Conservation (phyloP, 108 stramenopile species). For the Mayamaea pseudoterrestris region DNA sequence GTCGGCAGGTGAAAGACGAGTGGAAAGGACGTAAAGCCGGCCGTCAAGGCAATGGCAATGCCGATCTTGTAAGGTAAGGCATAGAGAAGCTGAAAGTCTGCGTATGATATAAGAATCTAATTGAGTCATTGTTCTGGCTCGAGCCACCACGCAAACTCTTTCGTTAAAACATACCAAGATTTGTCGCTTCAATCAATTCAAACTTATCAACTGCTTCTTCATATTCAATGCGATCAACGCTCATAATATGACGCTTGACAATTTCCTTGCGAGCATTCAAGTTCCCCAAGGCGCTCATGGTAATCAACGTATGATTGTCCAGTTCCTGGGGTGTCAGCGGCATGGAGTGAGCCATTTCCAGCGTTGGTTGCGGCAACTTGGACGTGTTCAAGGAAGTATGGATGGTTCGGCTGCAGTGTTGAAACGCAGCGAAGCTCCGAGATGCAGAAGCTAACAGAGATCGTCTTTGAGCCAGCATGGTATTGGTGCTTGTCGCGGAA, state of each 20-base stretch:
- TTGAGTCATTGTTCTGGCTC: too few relatives aligned
- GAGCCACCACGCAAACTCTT: too few relatives aligned
- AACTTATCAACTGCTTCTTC: slow-evolving; percentile 22
- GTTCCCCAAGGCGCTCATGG: slow-evolving; percentile 30
- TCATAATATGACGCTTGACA: slow-evolving; percentile 53
- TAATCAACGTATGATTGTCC: slow-evolving; percentile 39
- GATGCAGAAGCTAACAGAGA: too few relatives aligned
- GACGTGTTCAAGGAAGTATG: too few relatives aligned
- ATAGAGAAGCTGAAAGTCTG: too few relatives aligned
- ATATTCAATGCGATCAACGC: slow-evolving; percentile 26
- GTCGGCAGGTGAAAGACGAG: slow-evolving; percentile 58
- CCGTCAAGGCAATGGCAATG: slow-evolving; percentile 31
- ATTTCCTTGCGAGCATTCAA: slow-evolving; percentile 36
- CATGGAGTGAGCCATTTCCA: slow-evolving; percentile 23
- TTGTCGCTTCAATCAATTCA: slow-evolving; percentile 26
- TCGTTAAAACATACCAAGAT: too few relatives aligned
- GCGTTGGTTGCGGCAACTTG: slow-evolving; percentile 16
- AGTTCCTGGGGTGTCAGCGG: slow-evolving; percentile 21
- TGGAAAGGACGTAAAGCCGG: slow-evolving; percentile 44
- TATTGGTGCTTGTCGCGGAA: too few relatives aligned
- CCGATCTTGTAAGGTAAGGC: slow-evolving; percentile 63
- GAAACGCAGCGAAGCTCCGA: too few relatives aligned
- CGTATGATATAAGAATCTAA: too few relatives aligned
- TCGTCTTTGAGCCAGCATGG: too few relatives aligned
- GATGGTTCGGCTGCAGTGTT: too few relatives aligned